These are phyloP conservation scores for Priceomyces melissophilus DNA, from an alignment of 805 yeast genomes.

Conservation along the genomic window DNA sequence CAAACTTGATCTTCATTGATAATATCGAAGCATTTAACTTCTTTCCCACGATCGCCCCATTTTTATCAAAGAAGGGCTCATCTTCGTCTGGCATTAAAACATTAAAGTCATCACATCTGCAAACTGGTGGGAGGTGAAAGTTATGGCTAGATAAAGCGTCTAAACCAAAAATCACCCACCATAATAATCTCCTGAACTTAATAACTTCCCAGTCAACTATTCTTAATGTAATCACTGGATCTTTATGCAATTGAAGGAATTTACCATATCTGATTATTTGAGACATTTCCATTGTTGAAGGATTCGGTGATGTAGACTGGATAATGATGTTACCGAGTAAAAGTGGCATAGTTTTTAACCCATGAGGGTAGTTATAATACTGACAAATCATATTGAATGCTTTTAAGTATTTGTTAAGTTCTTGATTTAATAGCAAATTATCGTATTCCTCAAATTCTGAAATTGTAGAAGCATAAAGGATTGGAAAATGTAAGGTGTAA, in stretches of 20 bases:
- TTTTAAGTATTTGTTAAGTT: slow-evolving; percentile 47
- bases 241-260: slow-evolving; percentile 53
- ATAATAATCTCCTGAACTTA: slow-evolving; percentile 53
- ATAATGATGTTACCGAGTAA: slow-evolving; percentile 47
- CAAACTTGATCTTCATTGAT: slow-evolving; percentile 51
- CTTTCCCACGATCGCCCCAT: slow-evolving; percentile 27
- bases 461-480: slow-evolving; percentile 55
- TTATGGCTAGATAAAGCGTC: slow-evolving; percentile 57
- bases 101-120: slow-evolving; percentile 51
- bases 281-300: slow-evolving; percentile 53
- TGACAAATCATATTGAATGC: slow-evolving; percentile 49
- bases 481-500: slow-evolving; percentile 48
- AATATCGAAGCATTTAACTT: slow-evolving; percentile 44
- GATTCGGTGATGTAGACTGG: slow-evolving; percentile 54
- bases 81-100: slow-evolving; percentile 53
- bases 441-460: slow-evolving; percentile 59
- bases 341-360: slow-evolving; percentile 38
- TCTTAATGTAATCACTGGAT: slow-evolving; percentile 52
- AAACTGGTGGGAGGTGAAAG: slow-evolving; percentile 52
- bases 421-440: slow-evolving; percentile 42
- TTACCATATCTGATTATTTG: slow-evolving; percentile 56
- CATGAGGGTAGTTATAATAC: slow-evolving; percentile 50
- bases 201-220: slow-evolving; percentile 47
- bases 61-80: slow-evolving; percentile 30
- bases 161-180: slow-evolving; percentile 65